phyloP scores from a whole-genome alignment of 1,284 basidiomycete species.

The Moniliella sp. region DNA sequence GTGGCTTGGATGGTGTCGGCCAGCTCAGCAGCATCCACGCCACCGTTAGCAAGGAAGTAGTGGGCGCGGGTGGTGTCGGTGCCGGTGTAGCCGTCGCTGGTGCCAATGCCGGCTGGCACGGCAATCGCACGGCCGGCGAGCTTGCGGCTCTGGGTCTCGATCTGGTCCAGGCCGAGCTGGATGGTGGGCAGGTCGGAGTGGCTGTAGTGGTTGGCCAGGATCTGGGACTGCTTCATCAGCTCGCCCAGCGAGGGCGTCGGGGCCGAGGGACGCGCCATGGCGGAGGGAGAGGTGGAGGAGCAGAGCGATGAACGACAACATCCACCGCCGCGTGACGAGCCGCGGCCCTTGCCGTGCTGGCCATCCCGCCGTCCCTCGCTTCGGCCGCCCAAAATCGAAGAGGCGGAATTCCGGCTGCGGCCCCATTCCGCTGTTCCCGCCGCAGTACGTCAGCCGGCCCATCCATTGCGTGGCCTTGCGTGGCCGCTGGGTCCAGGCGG shows the following conservation, averaged over 20 bases:
- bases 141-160: slow-evolving; percentile 49
- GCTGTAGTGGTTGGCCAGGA: slow-evolving; percentile 27
- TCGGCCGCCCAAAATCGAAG: not conserved
- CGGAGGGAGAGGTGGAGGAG: no score
- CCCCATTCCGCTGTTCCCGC: no score
- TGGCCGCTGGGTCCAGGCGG: no score
- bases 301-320: no score
- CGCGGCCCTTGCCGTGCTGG: no score
- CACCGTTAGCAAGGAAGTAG: slow-evolving; percentile 59
- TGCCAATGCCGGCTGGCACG: no score
- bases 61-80: slow-evolving; percentile 7
- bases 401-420: no score
- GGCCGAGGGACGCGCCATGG: no score
- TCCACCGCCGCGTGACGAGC: no score
- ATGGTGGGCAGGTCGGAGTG: slow-evolving; percentile 57
- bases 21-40: slow-evolving; percentile 61
- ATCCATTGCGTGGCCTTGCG: no score
- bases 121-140: slow-evolving; percentile 9
- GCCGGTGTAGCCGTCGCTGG: no score
- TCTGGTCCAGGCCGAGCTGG: slow-evolving; percentile 68
- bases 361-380: not conserved
- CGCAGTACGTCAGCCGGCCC: no score
- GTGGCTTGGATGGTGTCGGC: slow-evolving; percentile 57
- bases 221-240: slow-evolving; percentile 3
- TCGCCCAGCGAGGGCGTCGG: not conserved